phyloP scores from a whole-genome alignment of 2,329 filamentous ascomycete species.

The Teratosphaeria viscida region DNA sequence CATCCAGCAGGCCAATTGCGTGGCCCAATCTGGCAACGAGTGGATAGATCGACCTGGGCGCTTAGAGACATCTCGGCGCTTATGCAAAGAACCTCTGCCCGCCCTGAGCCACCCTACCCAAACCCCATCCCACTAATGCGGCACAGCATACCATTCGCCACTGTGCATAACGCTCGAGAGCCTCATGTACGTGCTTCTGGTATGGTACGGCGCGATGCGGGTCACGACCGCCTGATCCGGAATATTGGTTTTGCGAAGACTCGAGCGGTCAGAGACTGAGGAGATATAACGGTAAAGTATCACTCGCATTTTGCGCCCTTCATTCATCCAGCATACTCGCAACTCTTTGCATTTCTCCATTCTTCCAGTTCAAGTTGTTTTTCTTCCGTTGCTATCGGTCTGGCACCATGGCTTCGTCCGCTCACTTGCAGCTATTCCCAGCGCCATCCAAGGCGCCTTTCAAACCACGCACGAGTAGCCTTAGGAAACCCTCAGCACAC shows the following conservation, averaged over 20 bases:
- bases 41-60: neutral
- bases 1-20: neutral
- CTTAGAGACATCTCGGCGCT: neutral
- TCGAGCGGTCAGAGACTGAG: neutral
- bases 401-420: conserved; percentile 12
- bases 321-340: neutral
- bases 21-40: neutral
- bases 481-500: conserved; percentile 8
- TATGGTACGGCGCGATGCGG: conserved; percentile 10
- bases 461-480: conserved; percentile 11
- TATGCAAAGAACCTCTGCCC: neutral
- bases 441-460: conserved; percentile 3
- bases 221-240: neutral
- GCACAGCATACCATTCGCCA: conserved; percentile 19
- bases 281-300: neutral
- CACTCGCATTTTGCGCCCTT: neutral
- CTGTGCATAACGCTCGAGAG: neutral
- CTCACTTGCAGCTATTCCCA: conserved; percentile 13
- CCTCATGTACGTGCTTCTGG: conserved; percentile 1
- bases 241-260: neutral
- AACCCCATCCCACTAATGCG: conserved; percentile 4
- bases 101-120: neutral
- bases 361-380: conserved; percentile 3
- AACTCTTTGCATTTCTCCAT: neutral
- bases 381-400: conserved; percentile 6